These are phyloP conservation scores for Leishmania amazonensis DNA, from an alignment of 208 protist genomes.

Conservation along the genomic window DNA sequence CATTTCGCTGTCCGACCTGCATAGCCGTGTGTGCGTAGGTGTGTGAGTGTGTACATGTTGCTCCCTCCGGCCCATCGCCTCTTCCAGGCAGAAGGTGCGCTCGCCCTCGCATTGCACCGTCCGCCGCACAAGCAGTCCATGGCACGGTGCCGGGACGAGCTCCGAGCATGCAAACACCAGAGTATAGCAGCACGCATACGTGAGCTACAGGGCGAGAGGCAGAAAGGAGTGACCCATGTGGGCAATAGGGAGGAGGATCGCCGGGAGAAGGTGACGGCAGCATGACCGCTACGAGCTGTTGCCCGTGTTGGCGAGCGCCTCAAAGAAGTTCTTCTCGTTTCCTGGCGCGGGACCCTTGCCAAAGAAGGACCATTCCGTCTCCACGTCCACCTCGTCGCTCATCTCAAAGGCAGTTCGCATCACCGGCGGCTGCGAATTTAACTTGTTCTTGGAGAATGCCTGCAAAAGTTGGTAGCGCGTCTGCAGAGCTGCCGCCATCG, in stretches of 20 bases:
- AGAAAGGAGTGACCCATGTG: not conserved
- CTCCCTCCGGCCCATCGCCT: not conserved
- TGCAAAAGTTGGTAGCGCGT: conserved; percentile 76
- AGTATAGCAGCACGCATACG: not conserved
- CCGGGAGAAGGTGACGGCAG: not conserved
- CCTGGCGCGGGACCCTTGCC: conserved; percentile 80
- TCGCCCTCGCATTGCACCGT: not conserved
- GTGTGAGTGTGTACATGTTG: not conserved
- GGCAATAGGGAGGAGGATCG: not conserved
- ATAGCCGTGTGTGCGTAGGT: not conserved
- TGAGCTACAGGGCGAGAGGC: not conserved
- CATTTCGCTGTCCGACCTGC: not conserved
- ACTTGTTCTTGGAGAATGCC: conserved; percentile 61
- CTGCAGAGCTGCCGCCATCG: conserved; percentile 58
- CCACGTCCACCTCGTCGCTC: conserved; percentile 87
- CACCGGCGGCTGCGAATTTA: conserved; percentile 56
- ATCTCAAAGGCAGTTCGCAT: conserved; percentile 88
- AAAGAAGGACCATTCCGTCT: conserved; percentile 83
- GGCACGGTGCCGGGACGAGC: not conserved
- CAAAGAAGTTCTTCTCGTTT: conserved; percentile 82
- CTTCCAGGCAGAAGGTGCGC: not conserved
- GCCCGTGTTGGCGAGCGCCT: conserved; percentile 53
- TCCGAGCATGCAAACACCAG: not conserved
- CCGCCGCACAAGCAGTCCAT: not conserved
- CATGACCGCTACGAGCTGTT: conserved; percentile 12